Conservation (phyloP, 2,329 filamentous ascomycete genomes). For the Leptographium galeiforme region DNA sequence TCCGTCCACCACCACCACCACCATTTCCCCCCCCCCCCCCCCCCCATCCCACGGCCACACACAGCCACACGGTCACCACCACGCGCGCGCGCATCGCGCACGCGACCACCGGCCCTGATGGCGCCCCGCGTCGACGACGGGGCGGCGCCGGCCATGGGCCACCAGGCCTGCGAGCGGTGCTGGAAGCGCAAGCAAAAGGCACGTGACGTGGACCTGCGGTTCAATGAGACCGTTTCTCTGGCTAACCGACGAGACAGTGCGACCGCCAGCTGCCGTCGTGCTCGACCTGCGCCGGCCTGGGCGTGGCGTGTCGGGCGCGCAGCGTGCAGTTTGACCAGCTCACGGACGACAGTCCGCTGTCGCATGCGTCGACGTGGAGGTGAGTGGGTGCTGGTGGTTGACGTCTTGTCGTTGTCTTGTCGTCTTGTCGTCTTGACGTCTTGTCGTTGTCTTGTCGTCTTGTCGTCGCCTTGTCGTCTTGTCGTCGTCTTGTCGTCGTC, state of each 20-base stretch:
- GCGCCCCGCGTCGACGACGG: background rate
- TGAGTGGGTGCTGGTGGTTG: background rate
- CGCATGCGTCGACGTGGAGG: background rate
- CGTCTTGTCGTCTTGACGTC: too few species aligned
- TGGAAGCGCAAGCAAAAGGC: constrained; percentile 20
- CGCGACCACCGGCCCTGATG: background rate
- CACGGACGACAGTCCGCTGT: background rate
- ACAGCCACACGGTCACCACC: too few species aligned
- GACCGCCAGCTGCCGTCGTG: constrained; percentile 1
- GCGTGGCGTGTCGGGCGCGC: constrained; percentile 3
- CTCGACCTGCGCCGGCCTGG: constrained; percentile 3
- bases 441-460: background rate
- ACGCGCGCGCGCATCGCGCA: background rate
- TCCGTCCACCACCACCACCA: too few species aligned
- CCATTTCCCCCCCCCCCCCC: too few species aligned
- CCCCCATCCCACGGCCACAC: too few species aligned
- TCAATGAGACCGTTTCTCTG: too few species aligned
- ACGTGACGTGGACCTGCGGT: background rate
- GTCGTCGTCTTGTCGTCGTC: too few species aligned
- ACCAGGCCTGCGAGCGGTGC: constrained; percentile 18
- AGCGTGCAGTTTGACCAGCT: background rate
- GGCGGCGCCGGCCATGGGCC: background rate
- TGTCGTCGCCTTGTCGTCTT: too few species aligned
- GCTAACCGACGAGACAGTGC: background rate
- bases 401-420: too few species aligned